These are phyloP conservation scores for Sedum album DNA, from an alignment of 164 flowering plant species.

Conservation along the genomic window DNA sequence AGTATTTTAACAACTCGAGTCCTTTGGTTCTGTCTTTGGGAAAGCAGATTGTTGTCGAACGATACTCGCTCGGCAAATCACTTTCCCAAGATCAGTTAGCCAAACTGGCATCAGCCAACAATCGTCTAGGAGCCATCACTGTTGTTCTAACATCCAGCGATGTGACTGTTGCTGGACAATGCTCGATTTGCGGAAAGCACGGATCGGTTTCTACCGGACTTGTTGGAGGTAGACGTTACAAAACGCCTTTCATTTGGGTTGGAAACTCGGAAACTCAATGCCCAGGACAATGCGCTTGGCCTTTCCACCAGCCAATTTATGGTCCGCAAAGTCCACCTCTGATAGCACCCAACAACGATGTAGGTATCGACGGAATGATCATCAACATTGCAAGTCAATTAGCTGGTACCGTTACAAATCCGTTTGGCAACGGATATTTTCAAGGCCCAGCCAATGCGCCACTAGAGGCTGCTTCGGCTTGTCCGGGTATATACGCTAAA, in stretches of 20 bases:
- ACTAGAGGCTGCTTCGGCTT: constrained; percentile 46
- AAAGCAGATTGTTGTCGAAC: constrained; percentile 39
- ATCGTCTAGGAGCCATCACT: constrained; percentile 26
- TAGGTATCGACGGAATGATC: constrained; percentile 46
- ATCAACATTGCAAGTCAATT: constrained; percentile 39
- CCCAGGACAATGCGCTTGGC: constrained; percentile 61
- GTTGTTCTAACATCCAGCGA: constrained; percentile 52
- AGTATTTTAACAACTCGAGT: constrained; percentile 27
- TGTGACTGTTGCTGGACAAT: constrained; percentile 50
- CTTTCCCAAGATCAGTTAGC: constrained; percentile 29
- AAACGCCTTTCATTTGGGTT: constrained; percentile 59
- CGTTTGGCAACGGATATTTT: constrained; percentile 44
- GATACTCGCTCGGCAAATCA: constrained; percentile 46
- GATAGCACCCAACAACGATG: constrained; percentile 45
- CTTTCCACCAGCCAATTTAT: constrained; percentile 54
- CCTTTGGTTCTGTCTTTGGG: constrained; percentile 26
- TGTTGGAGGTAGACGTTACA: constrained; percentile 12
- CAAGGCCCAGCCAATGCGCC: constrained; percentile 44
- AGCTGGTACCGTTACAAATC: constrained; percentile 50
- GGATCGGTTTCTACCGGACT: constrained; percentile 19
- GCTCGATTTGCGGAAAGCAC: constrained; percentile 55
- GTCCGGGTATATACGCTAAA: constrained; percentile 43
- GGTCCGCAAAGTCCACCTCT: constrained; percentile 47
- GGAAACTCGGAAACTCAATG: constrained; percentile 54
- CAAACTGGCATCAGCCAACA: constrained; percentile 37